Conservation (phyloP, 345 rosid species). For the Lagerstroemia speciosa region DNA sequence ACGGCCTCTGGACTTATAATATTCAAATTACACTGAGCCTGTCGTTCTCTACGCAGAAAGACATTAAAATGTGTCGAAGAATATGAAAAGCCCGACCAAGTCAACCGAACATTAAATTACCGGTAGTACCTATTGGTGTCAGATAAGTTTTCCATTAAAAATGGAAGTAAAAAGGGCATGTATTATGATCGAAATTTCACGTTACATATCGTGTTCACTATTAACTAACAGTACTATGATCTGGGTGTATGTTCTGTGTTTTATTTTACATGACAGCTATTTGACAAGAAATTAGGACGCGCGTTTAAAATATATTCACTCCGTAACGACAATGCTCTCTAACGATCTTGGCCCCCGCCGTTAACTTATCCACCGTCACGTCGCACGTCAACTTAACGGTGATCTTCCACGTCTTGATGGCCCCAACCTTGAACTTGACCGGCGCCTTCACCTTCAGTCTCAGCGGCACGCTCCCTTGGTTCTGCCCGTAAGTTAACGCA, state of each 20-base stretch:
- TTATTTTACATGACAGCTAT: background rate
- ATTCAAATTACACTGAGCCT: too few species aligned
- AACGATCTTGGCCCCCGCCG: constrained; percentile 42
- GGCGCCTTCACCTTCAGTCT: constrained; percentile 44
- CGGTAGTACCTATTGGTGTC: too few species aligned
- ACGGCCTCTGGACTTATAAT: too few species aligned
- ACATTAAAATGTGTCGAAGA: too few species aligned
- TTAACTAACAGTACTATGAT: background rate
- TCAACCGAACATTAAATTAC: too few species aligned
- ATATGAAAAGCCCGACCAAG: too few species aligned
- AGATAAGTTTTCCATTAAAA: too few species aligned
- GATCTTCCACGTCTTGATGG: constrained; percentile 67
- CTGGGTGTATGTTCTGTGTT: background rate
- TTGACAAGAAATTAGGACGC: background rate
- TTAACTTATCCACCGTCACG: constrained; percentile 62
- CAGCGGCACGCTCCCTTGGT: constrained; percentile 45
- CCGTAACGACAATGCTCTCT: constrained; percentile 44
- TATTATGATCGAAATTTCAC: too few species aligned
- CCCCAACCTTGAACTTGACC: constrained; percentile 56
- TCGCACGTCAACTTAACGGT: constrained; percentile 58
- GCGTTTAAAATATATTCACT: constrained; percentile 7
- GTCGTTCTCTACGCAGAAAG: too few species aligned
- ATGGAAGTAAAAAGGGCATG: too few species aligned
- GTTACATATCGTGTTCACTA: background rate
- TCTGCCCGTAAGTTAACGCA: constrained; percentile 20